Evolutionary conservation across 2,329 filamentous ascomycete species (phyloP), one percentile per base, ranked within the genome.

Genomic region (Neopestalotiopsis sp.): DNA sequence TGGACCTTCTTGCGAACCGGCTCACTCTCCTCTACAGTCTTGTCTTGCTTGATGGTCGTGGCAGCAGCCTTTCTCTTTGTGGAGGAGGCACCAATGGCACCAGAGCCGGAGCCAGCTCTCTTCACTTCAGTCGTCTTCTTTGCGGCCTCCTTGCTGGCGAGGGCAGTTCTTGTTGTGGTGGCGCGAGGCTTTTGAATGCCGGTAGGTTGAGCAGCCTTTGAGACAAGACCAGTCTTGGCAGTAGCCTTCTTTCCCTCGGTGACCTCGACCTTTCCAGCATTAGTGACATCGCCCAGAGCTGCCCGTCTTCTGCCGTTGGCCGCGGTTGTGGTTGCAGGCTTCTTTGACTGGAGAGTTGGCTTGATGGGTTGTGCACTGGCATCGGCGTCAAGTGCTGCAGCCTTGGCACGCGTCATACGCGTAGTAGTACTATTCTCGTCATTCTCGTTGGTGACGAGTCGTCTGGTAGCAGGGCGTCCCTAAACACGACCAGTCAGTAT

Each of bases 281-380:
- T 99, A 88, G 94, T 98, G 75, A 98, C 92, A 84, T 99, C 96
- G 69, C 93, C 94, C 49, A 99, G 88, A 63, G 94, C 95, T 75
- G 92, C 89, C 78, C 96, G 94, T 84, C 93, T 96, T 78, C 92
- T 88, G 68, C 81, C 80, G 62, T 75, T 78, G 70, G 85, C 85
- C 62, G 85, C 81, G 65, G 84, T 83, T 68, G 80, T 79, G 73
- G 82, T 85, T 63, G 84, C 80, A 34, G 85, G 82, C 81, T 91
- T 94, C 83, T 94, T 95, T 64, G 90, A 85, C 81, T 92, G 91
- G 65, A 94, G 81, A 34, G 89, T 85, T 76, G 91, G 91, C 78
- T 89, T 89, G 67, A 84, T 76, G 40, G 86, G 82, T 76, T 88
- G 85, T 49, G 85, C 80, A 20, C 84, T 80, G 75, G 92, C 92